Base-by-base conservation (phyloP, 208 protist species). In the Porcisia hertigi region DNA sequence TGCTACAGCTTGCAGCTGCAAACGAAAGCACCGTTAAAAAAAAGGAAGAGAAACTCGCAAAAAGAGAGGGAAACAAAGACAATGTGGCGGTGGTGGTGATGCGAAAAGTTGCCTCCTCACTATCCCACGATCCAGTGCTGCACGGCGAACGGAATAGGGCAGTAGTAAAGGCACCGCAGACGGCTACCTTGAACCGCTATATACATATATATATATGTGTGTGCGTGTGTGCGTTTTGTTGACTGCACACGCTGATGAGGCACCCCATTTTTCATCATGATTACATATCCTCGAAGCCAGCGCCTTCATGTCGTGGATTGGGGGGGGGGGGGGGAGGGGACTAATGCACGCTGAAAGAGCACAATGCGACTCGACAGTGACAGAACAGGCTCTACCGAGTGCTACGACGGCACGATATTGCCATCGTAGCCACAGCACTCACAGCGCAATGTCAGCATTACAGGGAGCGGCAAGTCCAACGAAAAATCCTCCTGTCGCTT, bases 341-440 rank as follows among this genome's bases (percentile, higher is more conserved):
- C 34, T 47, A 12, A 45, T 30, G 39, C 39, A 66, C n/a, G 39
- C 1, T 30, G 20, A 43, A 49, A 34, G 18, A 77, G 53, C 18
- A 70, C 0, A 20, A 41, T 12, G 23, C 23, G 25, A n/a, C 47
- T 1, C 23, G 65, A 52, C n/a, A n/a, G n/a, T n/a, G 39, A 47
- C 25, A 47, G n/a, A 25, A 8, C 16, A 4, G 7, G 45, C 25
- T 12, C 45, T 49, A 5, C n/a, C 23, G 25, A 12, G 69, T 60
- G 54, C 47, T 54, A 54, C 12, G 69, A 52, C 70, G n/a, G 62
- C 0, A 18, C 14, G 16, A 41, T 2, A 0, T 52, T 23, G 8
- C 71, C 62, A 39, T 54, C 57, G 62, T 77, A 82, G 12, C 67
- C 54, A n/a, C 72, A 78, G 69, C 81, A 73, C 41, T 65, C 55